These are phyloP conservation scores for Xerophyta viscosa DNA, from an alignment of 106 monocot genomes.

Conservation along the genomic window DNA sequence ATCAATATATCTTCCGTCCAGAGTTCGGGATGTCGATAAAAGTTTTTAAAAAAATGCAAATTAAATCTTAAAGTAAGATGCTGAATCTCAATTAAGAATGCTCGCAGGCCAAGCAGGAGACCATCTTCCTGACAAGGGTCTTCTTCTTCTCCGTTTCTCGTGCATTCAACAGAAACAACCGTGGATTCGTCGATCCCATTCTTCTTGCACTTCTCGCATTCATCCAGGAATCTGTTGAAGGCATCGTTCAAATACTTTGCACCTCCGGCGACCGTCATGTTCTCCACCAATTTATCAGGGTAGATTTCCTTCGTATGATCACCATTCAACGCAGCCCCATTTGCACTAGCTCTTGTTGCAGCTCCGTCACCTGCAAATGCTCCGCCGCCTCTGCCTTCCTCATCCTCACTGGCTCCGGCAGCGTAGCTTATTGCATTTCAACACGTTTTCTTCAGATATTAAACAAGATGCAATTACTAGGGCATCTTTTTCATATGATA, in stretches of 20 bases:
- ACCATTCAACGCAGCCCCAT: conserved; percentile 64
- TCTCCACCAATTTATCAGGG: conserved; percentile 44
- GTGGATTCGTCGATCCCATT: conserved; percentile 40
- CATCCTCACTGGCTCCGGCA: conserved; percentile 66
- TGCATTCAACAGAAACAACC: conserved; percentile 22
- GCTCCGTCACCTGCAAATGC: conserved; percentile 34
- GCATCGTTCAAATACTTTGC: conserved; percentile 49
- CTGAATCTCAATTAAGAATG: conserved; percentile 1
- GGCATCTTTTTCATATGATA: no score
- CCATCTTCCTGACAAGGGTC: conserved; percentile 21
- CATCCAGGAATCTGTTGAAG: conserved; percentile 34
- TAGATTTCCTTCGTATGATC: conserved; percentile 45
- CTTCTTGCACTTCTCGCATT: conserved; percentile 36
- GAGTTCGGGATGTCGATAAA: no score
- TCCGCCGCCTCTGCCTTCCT: conserved; percentile 32
- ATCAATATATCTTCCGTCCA: no score
- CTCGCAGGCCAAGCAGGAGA: conserved; percentile 39
- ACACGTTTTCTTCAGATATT: no score
- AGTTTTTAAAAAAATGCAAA: no score
- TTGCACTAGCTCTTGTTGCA: conserved; percentile 73
- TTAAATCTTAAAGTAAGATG: no score
- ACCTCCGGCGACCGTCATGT: conserved; percentile 60
- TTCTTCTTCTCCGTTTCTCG: conserved; percentile 5
- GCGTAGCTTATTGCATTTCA: conserved; percentile 18
- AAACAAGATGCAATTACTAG: no score